A percentile compares a stretch with the other conserved stretches of the same genome.
These are phyloP conservation scores for Flaveria floridana DNA, from an alignment of 140 eudicot genomes.

Conservation along the genomic window DNA sequence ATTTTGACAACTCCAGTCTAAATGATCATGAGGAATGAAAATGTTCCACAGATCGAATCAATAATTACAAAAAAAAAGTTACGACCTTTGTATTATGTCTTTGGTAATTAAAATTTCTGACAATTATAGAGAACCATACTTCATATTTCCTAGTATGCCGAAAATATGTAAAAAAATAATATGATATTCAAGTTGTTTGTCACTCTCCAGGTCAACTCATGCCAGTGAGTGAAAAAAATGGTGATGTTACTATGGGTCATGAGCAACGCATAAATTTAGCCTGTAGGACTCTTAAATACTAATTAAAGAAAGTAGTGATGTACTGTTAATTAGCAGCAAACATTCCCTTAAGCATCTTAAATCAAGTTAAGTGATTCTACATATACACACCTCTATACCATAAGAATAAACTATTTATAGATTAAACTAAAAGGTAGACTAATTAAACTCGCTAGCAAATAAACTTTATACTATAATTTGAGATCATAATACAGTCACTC, in stretches of 20 bases:
- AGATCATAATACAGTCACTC: not conserved
- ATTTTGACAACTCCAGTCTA: not conserved
- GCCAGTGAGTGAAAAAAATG: not conserved
- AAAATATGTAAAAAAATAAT: not conserved
- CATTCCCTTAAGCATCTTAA: slow-evolving; percentile 14
- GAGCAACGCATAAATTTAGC: not conserved
- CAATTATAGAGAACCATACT: not conserved
- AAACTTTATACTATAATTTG: not conserved
- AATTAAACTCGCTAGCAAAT: not conserved
- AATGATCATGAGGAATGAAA: not conserved
- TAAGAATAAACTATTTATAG: not conserved
- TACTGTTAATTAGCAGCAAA: not conserved
- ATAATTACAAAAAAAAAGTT: not conserved
- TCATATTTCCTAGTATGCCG: not conserved
- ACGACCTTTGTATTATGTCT: not conserved
- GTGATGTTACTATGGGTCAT: not conserved
- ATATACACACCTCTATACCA: not conserved
- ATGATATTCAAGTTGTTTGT: not conserved
- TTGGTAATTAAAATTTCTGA: not conserved
- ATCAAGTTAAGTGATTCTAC: not conserved
- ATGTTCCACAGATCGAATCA: not conserved
- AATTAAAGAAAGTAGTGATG: not conserved
- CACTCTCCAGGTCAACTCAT: not conserved
- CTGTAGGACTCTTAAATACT: not conserved
- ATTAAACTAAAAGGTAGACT: not conserved